Base-by-base conservation (phyloP, 192 early-diverging fungal species). In the Haplosporangium gracile region DNA sequence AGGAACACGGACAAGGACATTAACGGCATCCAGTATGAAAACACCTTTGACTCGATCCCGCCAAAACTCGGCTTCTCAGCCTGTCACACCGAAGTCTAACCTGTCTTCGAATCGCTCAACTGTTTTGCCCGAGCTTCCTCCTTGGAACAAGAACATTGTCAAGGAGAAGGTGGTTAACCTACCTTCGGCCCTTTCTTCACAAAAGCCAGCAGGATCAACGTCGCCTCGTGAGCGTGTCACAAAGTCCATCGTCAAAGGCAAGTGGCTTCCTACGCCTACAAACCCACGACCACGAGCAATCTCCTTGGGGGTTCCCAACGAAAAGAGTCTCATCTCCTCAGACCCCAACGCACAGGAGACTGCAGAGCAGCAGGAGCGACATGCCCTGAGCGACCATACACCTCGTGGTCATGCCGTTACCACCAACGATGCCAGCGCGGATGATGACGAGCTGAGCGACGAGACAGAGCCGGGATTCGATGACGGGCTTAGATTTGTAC, bases 401-500 rank as follows among this genome's bases (percentile, higher is more conserved):
- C 40, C 42, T 45, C 55, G 39, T 38, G 49, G 68, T 0, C 72
- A 83, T 75, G 10, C 74, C 8, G 15, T 32, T 1, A 36, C 76
- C 70, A 40, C 72, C 45, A 47, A 11, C 39, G 29, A 13, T 42
- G n/a, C 63, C 26, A 24, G 84, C 0, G 72, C 70, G 38, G 75
- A 81, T 24, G 79, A 78, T 32, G 70, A 70, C n/a, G 74, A 72
- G 22, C 45, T 86, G 29, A 86, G 84, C 51, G 84, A 86, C 13
- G 79, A 85, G 10, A 80, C 75, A 8, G 75, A 85, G 47, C 53
- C 68, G 5, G 77, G 51, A 5, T 63, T 76, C n/a, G 77, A 84
- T 16, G 77, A 78, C 53, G 68, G 72, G 0, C 49, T 68, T 11
- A 70, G 70, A 68, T 63, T 26, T 32, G 57, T 34, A 7, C 47